Conservation (phyloP, 2,329 filamentous ascomycete species). For the Colletotrichum scovillei region DNA sequence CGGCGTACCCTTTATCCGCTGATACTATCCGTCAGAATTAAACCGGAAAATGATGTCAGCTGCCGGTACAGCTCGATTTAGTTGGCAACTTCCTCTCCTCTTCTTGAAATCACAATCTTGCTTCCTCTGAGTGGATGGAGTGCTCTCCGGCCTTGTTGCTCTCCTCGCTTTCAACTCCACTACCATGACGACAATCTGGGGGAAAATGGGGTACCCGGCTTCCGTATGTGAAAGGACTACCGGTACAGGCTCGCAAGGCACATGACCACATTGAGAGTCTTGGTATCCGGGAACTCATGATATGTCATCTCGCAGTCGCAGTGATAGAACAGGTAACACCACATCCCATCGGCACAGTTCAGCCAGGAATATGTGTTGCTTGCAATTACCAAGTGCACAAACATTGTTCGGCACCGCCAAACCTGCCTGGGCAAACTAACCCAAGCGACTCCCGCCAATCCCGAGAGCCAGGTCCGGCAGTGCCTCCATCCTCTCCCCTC, state of each 20-base stretch:
- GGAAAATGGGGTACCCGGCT: not conserved
- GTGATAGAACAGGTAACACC: not conserved
- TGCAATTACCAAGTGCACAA: not conserved
- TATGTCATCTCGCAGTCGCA: not conserved
- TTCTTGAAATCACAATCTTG: not conserved
- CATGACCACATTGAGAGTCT: not conserved
- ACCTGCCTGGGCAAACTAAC: not conserved
- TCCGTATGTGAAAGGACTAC: not conserved
- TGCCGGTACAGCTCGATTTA: not conserved
- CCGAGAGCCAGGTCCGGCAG: not conserved
- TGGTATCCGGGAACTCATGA: not conserved
- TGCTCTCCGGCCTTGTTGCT: not conserved
- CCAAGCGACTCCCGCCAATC: not conserved
- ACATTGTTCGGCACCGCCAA: not conserved
- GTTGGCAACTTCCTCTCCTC: not conserved
- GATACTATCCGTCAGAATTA: not conserved
- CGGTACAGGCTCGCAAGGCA: not conserved
- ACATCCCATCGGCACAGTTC: not conserved
- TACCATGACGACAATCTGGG: conserved; percentile 26
- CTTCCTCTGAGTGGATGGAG: not conserved
- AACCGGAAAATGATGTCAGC: not conserved
- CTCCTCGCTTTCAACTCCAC: conserved; percentile 1
- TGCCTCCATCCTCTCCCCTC: not conserved
- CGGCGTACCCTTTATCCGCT: not conserved
- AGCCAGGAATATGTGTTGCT: too few relatives aligned